Conservation (phyloP, 225 moss, liverwort and hornwort species). For the Physcomitrium patens region DNA sequence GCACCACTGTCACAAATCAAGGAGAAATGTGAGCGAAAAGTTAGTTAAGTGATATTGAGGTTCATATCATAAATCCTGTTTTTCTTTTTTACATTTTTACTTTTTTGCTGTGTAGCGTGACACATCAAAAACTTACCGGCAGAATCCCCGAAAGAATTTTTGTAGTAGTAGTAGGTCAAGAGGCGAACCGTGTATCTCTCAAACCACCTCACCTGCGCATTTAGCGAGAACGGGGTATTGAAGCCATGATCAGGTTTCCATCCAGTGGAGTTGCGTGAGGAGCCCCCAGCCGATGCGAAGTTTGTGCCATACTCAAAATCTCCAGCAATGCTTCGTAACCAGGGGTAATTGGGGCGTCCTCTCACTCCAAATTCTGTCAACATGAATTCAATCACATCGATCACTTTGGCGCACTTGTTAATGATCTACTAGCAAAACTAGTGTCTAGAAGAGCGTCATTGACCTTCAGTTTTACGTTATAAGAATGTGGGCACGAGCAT, state of each 20-base stretch:
- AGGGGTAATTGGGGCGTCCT: slow-evolving; percentile 35
- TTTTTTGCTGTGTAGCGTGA: no score
- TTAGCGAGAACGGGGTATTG: slow-evolving; percentile 45
- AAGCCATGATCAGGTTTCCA: slow-evolving; percentile 32
- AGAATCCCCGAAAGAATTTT: slow-evolving; percentile 22
- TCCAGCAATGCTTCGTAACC: slow-evolving; percentile 37
- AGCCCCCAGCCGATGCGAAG: slow-evolving; percentile 52
- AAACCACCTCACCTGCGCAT: slow-evolving; percentile 50
- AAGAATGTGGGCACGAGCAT: background rate
- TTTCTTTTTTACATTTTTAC: no score
- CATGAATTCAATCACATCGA: no score
- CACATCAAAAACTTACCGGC: slow-evolving; percentile 14
- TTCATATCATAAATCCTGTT: no score
- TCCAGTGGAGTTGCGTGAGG: slow-evolving; percentile 30
- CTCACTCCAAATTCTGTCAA: slow-evolving; percentile 31
- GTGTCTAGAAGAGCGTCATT: background rate
- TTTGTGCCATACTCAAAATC: slow-evolving; percentile 38
- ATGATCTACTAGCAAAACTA: no score
- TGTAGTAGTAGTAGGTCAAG: slow-evolving; percentile 23
- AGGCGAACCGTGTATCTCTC: slow-evolving; percentile 32
- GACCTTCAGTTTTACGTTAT: background rate
- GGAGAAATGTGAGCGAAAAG: background rate
- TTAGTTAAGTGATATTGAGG: no score
- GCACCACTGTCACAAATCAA: slow-evolving; percentile 26
- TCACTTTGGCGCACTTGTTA: no score